Conservation (phyloP, 495 filamentous ascomycete genomes). For the Tuber indicum region DNA sequence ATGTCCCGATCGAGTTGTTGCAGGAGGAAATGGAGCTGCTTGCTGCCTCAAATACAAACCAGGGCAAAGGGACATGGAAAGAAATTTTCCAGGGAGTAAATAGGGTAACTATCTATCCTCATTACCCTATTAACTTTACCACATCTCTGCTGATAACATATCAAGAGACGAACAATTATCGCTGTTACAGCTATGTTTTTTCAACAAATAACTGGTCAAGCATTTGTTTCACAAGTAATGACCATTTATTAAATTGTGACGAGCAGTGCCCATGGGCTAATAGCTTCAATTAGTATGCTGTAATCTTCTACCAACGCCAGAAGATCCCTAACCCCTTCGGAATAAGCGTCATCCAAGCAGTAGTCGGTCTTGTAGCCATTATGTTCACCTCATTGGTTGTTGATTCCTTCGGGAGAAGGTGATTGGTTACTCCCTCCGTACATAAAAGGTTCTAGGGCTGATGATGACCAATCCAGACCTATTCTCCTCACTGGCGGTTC, state of each 20-base stretch:
- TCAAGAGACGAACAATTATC: constrained; percentile 23
- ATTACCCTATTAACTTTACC: not conserved
- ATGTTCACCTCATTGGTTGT: not conserved
- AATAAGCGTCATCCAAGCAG: not conserved
- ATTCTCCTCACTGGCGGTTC: constrained; percentile 30
- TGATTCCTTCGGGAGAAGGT: constrained; percentile 6
- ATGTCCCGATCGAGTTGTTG: constrained; percentile 16
- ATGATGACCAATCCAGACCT: not conserved
- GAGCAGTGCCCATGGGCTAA: not conserved
- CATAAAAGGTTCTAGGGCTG: not conserved
- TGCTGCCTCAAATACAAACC: constrained; percentile 20
- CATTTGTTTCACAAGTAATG: constrained; percentile 13
- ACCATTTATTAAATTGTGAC: not conserved
- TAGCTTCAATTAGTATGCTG: constrained; percentile 26
- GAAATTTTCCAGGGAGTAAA: constrained; percentile 33
- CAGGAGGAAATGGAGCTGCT: constrained; percentile 29
- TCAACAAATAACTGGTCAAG: constrained; percentile 39
- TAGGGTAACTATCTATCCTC: constrained; percentile 7
- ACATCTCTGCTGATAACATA: not conserved
- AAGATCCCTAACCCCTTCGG: constrained; percentile 1
- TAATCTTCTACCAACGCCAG: constrained; percentile 36
- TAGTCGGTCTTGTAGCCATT: not conserved
- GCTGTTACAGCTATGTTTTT: constrained; percentile 37
- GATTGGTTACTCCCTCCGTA: not conserved
- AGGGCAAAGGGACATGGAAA: constrained; percentile 34